These are phyloP conservation scores for Cryptosporidium ryanae DNA, from an alignment of 169 alveolate genomes.

Conservation along the genomic window DNA sequence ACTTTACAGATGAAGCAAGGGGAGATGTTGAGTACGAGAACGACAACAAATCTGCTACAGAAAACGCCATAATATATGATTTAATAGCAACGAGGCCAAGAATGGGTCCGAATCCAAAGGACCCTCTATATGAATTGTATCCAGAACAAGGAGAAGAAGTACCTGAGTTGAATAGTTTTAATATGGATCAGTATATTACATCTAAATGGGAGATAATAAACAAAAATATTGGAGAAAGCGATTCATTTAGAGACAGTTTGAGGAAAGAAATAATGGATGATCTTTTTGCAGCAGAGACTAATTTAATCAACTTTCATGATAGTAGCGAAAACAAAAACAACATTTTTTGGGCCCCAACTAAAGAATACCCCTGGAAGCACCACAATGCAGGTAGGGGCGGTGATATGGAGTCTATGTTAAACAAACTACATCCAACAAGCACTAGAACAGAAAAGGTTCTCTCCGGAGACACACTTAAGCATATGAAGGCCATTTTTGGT, in stretches of 20 bases:
- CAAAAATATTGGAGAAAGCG: slow-evolving; percentile 25
- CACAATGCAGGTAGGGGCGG: not conserved
- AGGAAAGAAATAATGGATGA: slow-evolving; percentile 45
- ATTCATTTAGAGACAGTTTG: not conserved
- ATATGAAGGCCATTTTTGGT: slow-evolving; percentile 67
- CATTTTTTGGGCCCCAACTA: slow-evolving; percentile 59
- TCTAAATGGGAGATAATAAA: slow-evolving; percentile 62
- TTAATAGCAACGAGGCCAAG: slow-evolving; percentile 58
- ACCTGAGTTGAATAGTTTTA: slow-evolving; percentile 53
- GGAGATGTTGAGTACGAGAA: slow-evolving; percentile 54
- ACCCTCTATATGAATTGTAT: slow-evolving; percentile 59
- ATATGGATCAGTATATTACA: slow-evolving; percentile 67
- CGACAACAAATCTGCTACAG: slow-evolving; percentile 47
- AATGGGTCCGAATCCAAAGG: slow-evolving; percentile 64
- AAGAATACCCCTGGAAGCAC: slow-evolving; percentile 55
- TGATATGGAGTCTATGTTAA: not conserved
- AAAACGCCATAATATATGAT: slow-evolving; percentile 39
- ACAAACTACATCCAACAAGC: not conserved
- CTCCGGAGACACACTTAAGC: slow-evolving; percentile 38
- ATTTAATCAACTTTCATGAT: slow-evolving; percentile 13
- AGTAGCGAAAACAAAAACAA: not conserved
- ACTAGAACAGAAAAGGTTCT: not conserved
- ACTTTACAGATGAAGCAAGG: slow-evolving; percentile 70
- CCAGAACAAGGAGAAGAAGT: slow-evolving; percentile 69
- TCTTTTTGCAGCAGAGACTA: slow-evolving; percentile 44